These are phyloP conservation scores for Gyromitra esculenta DNA, from an alignment of 2,329 filamentous ascomycete species.

Conservation along the genomic window DNA sequence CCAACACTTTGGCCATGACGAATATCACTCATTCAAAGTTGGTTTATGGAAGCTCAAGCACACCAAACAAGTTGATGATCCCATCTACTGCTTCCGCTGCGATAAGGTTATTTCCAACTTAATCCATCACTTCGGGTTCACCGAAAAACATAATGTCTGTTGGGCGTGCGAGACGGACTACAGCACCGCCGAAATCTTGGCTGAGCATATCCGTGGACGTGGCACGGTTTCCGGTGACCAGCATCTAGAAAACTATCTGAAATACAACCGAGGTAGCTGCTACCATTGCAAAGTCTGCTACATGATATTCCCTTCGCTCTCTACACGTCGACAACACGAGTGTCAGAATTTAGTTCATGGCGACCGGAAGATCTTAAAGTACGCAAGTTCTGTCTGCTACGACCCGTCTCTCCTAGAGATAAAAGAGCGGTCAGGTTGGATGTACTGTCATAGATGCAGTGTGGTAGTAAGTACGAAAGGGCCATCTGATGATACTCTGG, in stretches of 20 bases:
- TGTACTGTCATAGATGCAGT: slow-evolving; percentile 44
- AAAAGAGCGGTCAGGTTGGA: slow-evolving; percentile 44
- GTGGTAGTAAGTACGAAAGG: slow-evolving; percentile 38
- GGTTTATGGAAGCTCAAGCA: slow-evolving; percentile 40
- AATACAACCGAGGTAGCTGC: slow-evolving; percentile 32
- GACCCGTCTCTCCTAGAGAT: slow-evolving; percentile 37
- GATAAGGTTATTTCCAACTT: slow-evolving; percentile 46
- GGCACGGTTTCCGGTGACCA: slow-evolving; percentile 5
- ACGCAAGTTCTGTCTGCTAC: slow-evolving; percentile 46
- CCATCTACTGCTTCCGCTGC: slow-evolving; percentile 48
- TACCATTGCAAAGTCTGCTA: slow-evolving; percentile 46
- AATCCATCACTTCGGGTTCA: slow-evolving; percentile 43
- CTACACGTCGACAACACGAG: slow-evolving; percentile 41
- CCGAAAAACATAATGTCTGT: slow-evolving; percentile 42
- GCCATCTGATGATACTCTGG: slow-evolving; percentile 39
- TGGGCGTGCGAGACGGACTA: slow-evolving; percentile 46
- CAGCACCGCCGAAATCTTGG: slow-evolving; percentile 40
- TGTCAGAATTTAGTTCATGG: slow-evolving; percentile 31
- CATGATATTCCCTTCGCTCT: slow-evolving; percentile 46
- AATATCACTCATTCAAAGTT: slow-evolving; percentile 41
- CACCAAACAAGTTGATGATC: slow-evolving; percentile 7
- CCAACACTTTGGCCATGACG: slow-evolving; percentile 38
- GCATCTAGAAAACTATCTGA: slow-evolving; percentile 40
- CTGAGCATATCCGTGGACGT: slow-evolving; percentile 47
- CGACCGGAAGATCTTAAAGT: slow-evolving; percentile 44